Percentiles rank a stretch among this genome's conserved stretches.
phyloP scores from a whole-genome alignment of 352 stramenopile genomes.

The Phytophthora citricola region DNA sequence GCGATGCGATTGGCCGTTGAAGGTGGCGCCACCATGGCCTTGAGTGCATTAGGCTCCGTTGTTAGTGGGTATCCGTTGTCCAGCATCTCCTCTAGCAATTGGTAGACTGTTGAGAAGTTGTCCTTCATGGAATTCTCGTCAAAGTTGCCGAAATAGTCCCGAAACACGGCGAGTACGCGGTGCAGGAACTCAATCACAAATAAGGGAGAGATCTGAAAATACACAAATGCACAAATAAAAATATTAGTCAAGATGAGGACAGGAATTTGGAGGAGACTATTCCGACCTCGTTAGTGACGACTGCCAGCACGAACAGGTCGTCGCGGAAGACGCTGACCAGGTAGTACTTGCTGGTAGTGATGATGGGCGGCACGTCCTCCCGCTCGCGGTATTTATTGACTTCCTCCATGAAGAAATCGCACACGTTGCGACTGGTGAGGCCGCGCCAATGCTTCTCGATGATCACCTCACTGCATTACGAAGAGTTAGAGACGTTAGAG shows the following conservation, averaged over 20 bases:
- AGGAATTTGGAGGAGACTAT: not conserved
- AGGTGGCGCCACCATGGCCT: slow-evolving; percentile 96
- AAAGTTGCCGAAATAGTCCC: slow-evolving; percentile 97
- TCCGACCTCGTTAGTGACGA: slow-evolving; percentile 93
- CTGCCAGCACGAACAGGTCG: slow-evolving; percentile 95
- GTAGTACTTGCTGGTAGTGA: slow-evolving; percentile 90
- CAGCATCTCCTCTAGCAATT: slow-evolving; percentile 97
- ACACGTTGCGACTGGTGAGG: slow-evolving; percentile 94
- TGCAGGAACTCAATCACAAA: slow-evolving; percentile 98
- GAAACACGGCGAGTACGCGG: slow-evolving; percentile 95
- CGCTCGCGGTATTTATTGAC: slow-evolving; percentile 93
- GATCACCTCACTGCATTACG: slow-evolving; percentile 90
- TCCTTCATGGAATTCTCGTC: slow-evolving; percentile 98
- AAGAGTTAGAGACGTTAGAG: slow-evolving; percentile 16
- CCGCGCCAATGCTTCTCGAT: slow-evolving; percentile 99
- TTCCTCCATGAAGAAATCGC: slow-evolving; percentile 98
- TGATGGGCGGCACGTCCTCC: slow-evolving; percentile 90
- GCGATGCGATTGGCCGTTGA: slow-evolving; percentile 93
- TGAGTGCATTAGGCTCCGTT: slow-evolving; percentile 97
- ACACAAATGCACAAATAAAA: slow-evolving; percentile 18
- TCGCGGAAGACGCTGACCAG: slow-evolving; percentile 94
- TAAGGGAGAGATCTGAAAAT: slow-evolving; percentile 71
- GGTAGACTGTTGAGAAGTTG: slow-evolving; percentile 97
- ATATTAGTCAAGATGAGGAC: not conserved
- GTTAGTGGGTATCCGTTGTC: slow-evolving; percentile 98